These are phyloP conservation scores for Wickerhamiella parazyma DNA, from an alignment of 805 yeast genomes.

Conservation along the genomic window DNA sequence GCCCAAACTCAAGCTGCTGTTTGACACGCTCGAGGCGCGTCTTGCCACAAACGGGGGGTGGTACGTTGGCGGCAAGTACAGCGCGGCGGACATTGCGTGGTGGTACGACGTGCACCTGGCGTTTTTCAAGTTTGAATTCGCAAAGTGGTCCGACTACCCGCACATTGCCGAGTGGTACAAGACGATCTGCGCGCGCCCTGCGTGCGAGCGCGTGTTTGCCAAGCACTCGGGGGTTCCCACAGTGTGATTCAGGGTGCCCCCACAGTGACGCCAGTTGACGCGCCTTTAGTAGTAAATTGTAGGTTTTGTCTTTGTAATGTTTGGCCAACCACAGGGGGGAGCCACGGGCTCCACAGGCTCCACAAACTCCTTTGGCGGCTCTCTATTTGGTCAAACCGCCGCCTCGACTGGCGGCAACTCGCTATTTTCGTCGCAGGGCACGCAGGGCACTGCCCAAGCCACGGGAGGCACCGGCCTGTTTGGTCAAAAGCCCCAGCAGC, in stretches of 20 bases:
- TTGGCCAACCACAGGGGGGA: constrained; percentile 8
- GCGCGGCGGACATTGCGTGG: background rate
- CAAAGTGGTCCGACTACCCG: background rate
- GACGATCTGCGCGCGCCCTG: background rate
- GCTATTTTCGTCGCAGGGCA: constrained; percentile 6
- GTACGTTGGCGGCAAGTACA: background rate
- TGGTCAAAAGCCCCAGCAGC: constrained; percentile 16
- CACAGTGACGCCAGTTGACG: no score
- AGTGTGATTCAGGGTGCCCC: no score
- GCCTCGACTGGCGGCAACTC: background rate
- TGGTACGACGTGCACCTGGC: background rate
- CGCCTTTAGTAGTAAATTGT: background rate
- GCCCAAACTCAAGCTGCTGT: background rate
- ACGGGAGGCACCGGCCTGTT: constrained; percentile 24
- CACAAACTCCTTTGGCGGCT: constrained; percentile 9
- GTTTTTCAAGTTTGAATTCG: background rate
- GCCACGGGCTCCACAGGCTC: no score
- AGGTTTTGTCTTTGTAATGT: background rate
- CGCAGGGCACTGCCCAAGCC: constrained; percentile 11
- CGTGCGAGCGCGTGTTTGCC: background rate
- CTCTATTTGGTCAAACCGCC: constrained; percentile 18
- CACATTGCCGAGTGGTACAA: background rate
- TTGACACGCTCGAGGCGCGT: background rate
- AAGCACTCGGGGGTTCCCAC: background rate
- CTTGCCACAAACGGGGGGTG: background rate